Conservation (phyloP, 257 asterid species). For the Solanum pennellii region DNA sequence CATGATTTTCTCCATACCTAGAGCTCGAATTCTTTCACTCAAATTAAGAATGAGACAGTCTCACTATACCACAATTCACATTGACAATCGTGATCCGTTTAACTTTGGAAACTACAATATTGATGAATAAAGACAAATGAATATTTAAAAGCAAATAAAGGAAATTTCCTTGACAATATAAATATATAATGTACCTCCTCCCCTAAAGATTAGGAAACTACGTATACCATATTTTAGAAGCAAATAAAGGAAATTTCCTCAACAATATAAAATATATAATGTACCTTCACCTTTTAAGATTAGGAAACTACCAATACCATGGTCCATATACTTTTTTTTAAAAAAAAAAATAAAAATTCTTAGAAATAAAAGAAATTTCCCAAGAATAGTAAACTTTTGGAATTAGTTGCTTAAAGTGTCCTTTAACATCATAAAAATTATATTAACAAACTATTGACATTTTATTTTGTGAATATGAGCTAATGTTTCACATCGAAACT, state of each 20-base stretch:
- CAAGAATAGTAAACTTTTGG: neutral
- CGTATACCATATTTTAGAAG: neutral
- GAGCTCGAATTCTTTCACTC: rapidly evolving
- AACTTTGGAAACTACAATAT: neutral
- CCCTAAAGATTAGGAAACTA: neutral
- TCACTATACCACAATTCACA: neutral
- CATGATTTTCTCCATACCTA: rapidly evolving
- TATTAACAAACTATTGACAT: neutral
- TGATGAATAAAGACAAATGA: neutral
- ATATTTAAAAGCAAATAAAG: neutral
- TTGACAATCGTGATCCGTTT: neutral
- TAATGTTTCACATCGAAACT: neutral
- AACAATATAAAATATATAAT: neutral
- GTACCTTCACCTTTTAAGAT: neutral
- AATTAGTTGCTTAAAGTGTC: neutral
- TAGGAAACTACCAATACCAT: neutral
- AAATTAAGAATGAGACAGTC: too few relatives aligned
- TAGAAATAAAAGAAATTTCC: neutral
- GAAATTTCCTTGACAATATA: neutral
- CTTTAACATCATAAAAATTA: neutral
- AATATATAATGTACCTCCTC: neutral
- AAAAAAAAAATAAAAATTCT: neutral
- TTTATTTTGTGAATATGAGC: neutral
- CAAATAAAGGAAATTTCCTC: neutral
- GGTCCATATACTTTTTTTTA: neutral